These are phyloP conservation scores for Holtermannia corniformis DNA, from an alignment of 768 basidiomycete species.

Conservation along the genomic window DNA sequence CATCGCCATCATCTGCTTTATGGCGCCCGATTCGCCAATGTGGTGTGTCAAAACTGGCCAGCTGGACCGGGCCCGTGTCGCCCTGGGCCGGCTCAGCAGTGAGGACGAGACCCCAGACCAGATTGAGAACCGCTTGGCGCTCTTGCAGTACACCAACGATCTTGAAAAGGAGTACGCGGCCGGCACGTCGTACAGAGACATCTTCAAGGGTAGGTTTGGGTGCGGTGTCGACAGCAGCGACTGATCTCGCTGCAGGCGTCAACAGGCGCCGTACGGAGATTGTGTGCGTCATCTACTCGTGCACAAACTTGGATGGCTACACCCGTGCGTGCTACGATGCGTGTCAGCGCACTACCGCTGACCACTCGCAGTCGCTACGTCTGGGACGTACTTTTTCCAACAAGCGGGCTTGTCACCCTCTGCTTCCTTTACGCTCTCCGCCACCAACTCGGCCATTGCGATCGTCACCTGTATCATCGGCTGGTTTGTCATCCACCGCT, in stretches of 20 bases:
- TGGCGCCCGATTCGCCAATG: too few relatives aligned
- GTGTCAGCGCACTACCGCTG: neutral
- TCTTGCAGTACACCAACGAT: conserved; percentile 25
- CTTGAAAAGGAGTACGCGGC: conserved; percentile 18
- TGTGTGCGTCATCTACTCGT: conserved; percentile 21
- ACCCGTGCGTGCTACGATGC: conserved; percentile 6
- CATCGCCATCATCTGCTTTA: too few relatives aligned
- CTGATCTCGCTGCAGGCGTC: too few relatives aligned
- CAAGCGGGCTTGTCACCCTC: conserved; percentile 15
- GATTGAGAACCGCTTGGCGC: conserved; percentile 16
- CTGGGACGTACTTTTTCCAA: conserved; percentile 20
- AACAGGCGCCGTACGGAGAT: conserved; percentile 27
- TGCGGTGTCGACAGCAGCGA: too few relatives aligned
- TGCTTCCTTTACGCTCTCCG: conserved; percentile 6
- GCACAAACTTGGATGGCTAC: conserved; percentile 21
- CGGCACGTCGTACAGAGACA: conserved; percentile 20
- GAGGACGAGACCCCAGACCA: too few relatives aligned
- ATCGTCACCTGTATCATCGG: too few relatives aligned
- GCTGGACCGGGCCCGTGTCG: too few relatives aligned
- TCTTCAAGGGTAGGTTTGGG: conserved; percentile 34
- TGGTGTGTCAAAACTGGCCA: too few relatives aligned
- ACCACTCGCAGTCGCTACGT: neutral
- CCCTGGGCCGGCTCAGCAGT: too few relatives aligned
- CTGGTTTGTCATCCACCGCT: conserved; percentile 20
- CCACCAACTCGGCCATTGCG: conserved; percentile 2